These are phyloP conservation scores for Neurospora sp. DNA, from an alignment of 495 filamentous ascomycete genomes.

Conservation along the genomic window DNA sequence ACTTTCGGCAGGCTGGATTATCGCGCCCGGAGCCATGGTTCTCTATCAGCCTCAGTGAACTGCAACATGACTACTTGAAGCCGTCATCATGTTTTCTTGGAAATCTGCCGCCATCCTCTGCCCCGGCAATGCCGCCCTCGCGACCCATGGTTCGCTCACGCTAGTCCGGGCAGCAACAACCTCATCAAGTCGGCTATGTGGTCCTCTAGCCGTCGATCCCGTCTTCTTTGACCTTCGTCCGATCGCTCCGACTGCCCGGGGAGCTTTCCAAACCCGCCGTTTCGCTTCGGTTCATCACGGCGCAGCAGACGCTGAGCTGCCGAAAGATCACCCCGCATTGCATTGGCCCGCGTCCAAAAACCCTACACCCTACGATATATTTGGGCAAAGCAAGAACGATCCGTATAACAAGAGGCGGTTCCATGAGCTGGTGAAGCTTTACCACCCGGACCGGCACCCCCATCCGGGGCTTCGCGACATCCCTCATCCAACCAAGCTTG, in stretches of 20 bases:
- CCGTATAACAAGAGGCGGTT: slow-evolving; percentile 75
- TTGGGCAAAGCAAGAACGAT: slow-evolving; percentile 49
- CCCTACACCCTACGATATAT: slow-evolving; percentile 90
- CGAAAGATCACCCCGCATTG: slow-evolving; percentile 18
- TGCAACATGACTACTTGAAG: slow-evolving; percentile 17
- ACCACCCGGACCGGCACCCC: slow-evolving; percentile 74
- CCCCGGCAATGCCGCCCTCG: slow-evolving; percentile 12
- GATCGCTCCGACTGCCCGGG: not conserved
- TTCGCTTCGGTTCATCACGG: slow-evolving; percentile 15
- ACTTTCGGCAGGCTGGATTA: not conserved
- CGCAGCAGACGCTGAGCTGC: slow-evolving; percentile 1
- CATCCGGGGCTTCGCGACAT: slow-evolving; percentile 35
- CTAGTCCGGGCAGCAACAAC: slow-evolving; percentile 7
- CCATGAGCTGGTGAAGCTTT: slow-evolving; percentile 87
- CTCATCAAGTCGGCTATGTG: slow-evolving; percentile 18
- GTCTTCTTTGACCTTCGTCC: not conserved
- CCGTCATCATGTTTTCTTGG: slow-evolving; percentile 19
- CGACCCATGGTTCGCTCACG: slow-evolving; percentile 9
- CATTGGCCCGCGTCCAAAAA: slow-evolving; percentile 30
- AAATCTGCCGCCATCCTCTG: slow-evolving; percentile 21
- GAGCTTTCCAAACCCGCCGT: not conserved
- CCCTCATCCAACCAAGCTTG: slow-evolving; percentile 51
- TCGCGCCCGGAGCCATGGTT: not conserved
- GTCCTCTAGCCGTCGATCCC: not conserved
- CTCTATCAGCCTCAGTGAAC: not conserved